Evolutionary conservation across 2,329 filamentous ascomycete genomes (phyloP), one percentile per base, ranked within the genome.

Genomic region (Tolypocladium amazonense): DNA sequence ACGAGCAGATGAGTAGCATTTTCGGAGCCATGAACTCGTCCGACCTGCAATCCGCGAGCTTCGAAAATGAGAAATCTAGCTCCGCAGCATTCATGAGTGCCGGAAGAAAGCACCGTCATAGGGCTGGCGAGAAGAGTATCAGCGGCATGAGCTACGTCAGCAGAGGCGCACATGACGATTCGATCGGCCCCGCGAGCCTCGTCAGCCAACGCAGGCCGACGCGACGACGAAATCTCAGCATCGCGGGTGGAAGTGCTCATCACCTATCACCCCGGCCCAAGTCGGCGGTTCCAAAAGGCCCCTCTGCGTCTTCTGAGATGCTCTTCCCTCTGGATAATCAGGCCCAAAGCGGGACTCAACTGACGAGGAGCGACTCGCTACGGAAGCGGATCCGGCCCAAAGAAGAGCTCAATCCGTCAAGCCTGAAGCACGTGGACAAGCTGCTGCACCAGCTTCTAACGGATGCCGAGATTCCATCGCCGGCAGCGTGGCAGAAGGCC

Each of bases 1-100:
- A 96, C 67, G 92, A 99, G 65, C 90, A 95, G 66, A 88, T 92
- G 74, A 92, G 88, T 68, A 92, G 88, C 68, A 88, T 97, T 15
- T 89, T 96, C 73, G 87, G 89, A 1, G 86, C 84, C 8, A 81
- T 88, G 76, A 79, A 92, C n/a, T 85, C 82, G 60, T 81, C 82
- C 55, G 86, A 87, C 60, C 75, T 84, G 25, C 79, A 85, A 14
- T 81, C 85, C 20, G 81, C 85, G 23, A 88, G 83, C 62, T 82
- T 83, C 33, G 92, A 96, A 57, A 84, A 84, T 58, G 92, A 96
- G 62, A 89, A 84, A 67, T 76, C 85, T 43, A 88, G 84, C 3
- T 85, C 96, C 63, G 85, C 88, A 7, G 85, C 89, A 0, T 82
- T 92, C 43, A 74, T 95, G 60, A 86, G 85, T 56, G 84, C 87